A percentile compares a stretch with the other conserved stretches of the same genome.
Evolutionary conservation across 495 filamentous ascomycete species (phyloP).

Genomic region (Xylaria intraflava): DNA sequence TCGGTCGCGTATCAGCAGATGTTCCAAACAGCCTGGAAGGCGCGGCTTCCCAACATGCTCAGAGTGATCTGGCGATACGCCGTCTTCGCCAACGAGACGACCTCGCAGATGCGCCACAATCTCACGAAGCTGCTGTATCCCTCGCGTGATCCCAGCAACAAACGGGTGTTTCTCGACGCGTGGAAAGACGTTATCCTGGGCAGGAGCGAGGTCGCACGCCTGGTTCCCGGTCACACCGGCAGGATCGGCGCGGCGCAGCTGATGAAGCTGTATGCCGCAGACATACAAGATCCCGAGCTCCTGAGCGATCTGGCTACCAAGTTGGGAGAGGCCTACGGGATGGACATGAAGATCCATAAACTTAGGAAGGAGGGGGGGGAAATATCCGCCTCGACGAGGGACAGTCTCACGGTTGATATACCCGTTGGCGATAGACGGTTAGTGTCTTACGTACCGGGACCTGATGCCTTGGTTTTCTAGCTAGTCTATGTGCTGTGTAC

Average conservation of each 20-base stretch:
- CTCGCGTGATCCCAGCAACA: not conserved
- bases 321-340: constrained; percentile 13
- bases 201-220: constrained; percentile 6
- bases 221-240: not conserved
- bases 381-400: constrained; percentile 4
- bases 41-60: constrained; percentile 28
- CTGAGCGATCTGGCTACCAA: constrained; percentile 1
- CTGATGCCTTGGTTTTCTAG: too few species aligned
- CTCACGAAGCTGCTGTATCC: constrained; percentile 11
- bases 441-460: too few species aligned
- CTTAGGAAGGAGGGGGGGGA: constrained; percentile 1
- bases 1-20: constrained; percentile 22
- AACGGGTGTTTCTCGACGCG: constrained; percentile 7
- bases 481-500: too few species aligned
- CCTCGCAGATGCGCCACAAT: constrained; percentile 16
- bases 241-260: not conserved
- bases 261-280: constrained; percentile 3
- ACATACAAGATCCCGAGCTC: constrained; percentile 4
- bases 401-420: constrained; percentile 15
- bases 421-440: constrained; percentile 9
- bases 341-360: constrained; percentile 19
- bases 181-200: constrained; percentile 25
- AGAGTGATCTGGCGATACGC: constrained; percentile 36
- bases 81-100: constrained; percentile 11
- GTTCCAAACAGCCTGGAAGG: constrained; percentile 24